phyloP scores from a whole-genome alignment of 2,329 filamentous ascomycete species.

The Ustulina deusta region DNA sequence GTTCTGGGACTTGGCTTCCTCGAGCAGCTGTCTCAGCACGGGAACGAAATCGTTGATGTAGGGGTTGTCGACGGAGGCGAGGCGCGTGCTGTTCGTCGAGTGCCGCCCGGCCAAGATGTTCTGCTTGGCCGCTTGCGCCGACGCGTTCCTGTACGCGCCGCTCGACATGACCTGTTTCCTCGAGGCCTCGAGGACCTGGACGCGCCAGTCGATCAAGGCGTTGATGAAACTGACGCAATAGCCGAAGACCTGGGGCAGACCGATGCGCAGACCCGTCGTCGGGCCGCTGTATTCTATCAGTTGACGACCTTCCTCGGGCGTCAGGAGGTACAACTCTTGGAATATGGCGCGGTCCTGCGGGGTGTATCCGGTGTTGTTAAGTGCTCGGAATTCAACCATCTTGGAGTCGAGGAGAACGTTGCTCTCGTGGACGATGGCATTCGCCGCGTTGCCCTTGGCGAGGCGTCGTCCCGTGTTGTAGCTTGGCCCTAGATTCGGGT shows the following conservation, averaged over 20 bases:
- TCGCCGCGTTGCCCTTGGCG: constrained; percentile 23
- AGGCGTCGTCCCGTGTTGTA: not conserved
- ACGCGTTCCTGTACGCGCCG: not conserved
- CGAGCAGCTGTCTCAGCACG: not conserved
- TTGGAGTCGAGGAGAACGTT: constrained; percentile 12
- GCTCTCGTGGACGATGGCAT: constrained; percentile 25
- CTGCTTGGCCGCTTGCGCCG: not conserved
- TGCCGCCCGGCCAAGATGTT: not conserved
- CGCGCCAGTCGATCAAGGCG: constrained; percentile 25
- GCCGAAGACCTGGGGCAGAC: constrained; percentile 19
- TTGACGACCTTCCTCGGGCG: constrained; percentile 20
- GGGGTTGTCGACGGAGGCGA: not conserved
- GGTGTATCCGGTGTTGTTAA: not conserved
- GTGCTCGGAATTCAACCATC: constrained; percentile 17
- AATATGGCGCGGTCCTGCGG: constrained; percentile 8
- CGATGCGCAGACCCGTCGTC: constrained; percentile 8
- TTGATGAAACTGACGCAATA: constrained; percentile 13
- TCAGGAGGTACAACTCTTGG: constrained; percentile 15
- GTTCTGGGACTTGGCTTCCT: not conserved
- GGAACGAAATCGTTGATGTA: constrained; percentile 7
- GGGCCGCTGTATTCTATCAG: not conserved
- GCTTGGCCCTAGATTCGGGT: not conserved
- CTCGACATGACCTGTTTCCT: not conserved
- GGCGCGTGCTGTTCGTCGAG: not conserved
- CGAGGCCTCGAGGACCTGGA: constrained; percentile 8